Conservation (phyloP, 2,329 filamentous ascomycete species). For the Microsporum ferrugineum region DNA sequence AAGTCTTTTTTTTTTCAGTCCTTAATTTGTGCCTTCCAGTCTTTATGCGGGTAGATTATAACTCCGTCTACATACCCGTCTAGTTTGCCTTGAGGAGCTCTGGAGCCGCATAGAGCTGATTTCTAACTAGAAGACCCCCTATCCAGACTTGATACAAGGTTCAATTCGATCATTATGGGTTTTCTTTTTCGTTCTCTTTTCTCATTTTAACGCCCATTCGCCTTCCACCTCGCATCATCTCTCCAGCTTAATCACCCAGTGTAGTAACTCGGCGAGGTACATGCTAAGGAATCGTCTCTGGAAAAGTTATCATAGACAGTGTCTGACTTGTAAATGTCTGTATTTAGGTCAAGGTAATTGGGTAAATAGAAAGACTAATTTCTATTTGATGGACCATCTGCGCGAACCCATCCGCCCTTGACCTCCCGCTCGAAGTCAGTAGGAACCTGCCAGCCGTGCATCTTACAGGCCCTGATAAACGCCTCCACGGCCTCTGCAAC, state of each 20-base stretch:
- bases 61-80: neutral
- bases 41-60: neutral
- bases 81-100: neutral
- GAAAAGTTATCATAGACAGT: too few relatives aligned
- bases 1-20: neutral
- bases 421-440: constrained; percentile 41
- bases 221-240: too few relatives aligned
- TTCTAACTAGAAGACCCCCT: neutral
- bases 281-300: too few relatives aligned
- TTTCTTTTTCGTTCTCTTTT: neutral
- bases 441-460: constrained; percentile 65
- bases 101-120: neutral
- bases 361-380: neutral
- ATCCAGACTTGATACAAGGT: neutral
- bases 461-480: constrained; percentile 54
- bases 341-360: neutral
- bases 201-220: neutral
- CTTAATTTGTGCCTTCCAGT: neutral
- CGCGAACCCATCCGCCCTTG: neutral
- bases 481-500: constrained; percentile 61
- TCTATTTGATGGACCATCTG: neutral
- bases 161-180: neutral
- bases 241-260: too few relatives aligned
- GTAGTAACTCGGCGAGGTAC: too few relatives aligned
- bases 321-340: too few relatives aligned